Evolutionary conservation across 768 basidiomycete species (phyloP).

Genomic region (Glaciozyma antarctica): DNA sequence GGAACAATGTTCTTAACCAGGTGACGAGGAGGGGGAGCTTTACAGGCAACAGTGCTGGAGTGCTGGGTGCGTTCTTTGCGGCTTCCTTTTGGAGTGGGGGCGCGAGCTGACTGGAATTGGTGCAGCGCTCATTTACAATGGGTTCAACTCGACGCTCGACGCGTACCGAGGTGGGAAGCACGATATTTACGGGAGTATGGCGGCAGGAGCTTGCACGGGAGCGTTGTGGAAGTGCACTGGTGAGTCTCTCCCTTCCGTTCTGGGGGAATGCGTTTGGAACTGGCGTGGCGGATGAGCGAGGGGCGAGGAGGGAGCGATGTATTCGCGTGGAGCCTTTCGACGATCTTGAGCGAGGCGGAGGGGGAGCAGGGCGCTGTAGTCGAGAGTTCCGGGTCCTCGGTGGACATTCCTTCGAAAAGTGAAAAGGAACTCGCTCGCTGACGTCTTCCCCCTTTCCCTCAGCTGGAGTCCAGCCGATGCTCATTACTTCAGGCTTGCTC

Average conservation of each 20-base stretch:
- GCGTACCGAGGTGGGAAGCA: conserved; percentile 69
- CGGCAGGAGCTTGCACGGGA: conserved; percentile 81
- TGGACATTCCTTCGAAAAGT: conserved; percentile 33
- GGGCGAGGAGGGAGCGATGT: not conserved
- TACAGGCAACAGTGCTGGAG: conserved; percentile 96
- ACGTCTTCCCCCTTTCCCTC: conserved; percentile 27
- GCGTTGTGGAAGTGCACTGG: conserved; percentile 89
- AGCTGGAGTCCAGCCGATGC: conserved; percentile 87
- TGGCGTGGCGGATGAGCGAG: not conserved
- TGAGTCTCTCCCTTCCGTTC: conserved; percentile 44
- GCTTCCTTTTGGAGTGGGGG: conserved; percentile 42
- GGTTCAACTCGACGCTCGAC: conserved; percentile 89
- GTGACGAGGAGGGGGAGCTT: conserved; percentile 94
- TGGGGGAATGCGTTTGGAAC: not conserved
- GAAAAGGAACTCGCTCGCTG: conserved; percentile 40
- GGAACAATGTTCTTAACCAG: conserved; percentile 94
- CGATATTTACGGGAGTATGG: conserved; percentile 82
- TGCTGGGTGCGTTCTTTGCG: conserved; percentile 63
- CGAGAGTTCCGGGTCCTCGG: conserved; percentile 36
- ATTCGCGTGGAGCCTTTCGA: not conserved
- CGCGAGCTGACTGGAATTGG: conserved; percentile 24
- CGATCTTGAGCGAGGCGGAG: not conserved
- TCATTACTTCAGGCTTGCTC: conserved; percentile 79
- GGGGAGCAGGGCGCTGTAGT: not conserved
- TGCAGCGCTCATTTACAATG: conserved; percentile 88